A percentile compares a stretch with the other conserved stretches of the same genome.
Conservation (phyloP, 257 asterid species). For the Primulina eburnea region DNA sequence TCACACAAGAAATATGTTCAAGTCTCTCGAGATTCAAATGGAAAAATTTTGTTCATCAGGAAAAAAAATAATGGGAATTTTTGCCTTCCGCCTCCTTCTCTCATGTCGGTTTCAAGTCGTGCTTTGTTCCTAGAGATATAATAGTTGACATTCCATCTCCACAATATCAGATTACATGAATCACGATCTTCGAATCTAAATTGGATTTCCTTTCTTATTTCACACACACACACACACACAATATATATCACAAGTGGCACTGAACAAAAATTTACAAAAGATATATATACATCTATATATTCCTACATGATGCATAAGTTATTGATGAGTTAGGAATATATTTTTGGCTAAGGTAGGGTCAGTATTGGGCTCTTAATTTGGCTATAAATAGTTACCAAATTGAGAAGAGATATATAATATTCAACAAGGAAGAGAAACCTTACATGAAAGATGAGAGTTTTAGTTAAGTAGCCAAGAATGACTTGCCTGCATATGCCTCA, state of each 20-base stretch:
- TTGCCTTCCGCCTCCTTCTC: background rate
- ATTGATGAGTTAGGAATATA: no score
- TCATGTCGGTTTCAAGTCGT: background rate
- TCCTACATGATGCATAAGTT: no score
- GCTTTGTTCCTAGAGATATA: background rate
- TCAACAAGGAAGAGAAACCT: background rate
- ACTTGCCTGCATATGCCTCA: background rate
- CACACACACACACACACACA: no score
- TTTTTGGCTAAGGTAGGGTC: no score
- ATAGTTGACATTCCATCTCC: slow-evolving; percentile 1
- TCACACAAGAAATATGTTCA: background rate
- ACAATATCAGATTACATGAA: background rate
- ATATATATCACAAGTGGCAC: no score
- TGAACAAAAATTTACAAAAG: no score
- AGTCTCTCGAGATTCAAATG: background rate
- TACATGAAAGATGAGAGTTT: background rate
- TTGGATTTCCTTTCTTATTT: background rate
- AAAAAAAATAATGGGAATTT: background rate
- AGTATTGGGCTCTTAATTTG: background rate
- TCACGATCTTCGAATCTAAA: background rate
- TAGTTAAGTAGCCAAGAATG: background rate
- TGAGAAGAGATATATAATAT: no score
- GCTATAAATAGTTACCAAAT: background rate
- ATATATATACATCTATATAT: no score
- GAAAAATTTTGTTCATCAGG: background rate